Evolutionary conservation across 495 filamentous ascomycete genomes (phyloP), one percentile per base, ranked within the genome.

Genomic region (Hypoxylon intermedium): DNA sequence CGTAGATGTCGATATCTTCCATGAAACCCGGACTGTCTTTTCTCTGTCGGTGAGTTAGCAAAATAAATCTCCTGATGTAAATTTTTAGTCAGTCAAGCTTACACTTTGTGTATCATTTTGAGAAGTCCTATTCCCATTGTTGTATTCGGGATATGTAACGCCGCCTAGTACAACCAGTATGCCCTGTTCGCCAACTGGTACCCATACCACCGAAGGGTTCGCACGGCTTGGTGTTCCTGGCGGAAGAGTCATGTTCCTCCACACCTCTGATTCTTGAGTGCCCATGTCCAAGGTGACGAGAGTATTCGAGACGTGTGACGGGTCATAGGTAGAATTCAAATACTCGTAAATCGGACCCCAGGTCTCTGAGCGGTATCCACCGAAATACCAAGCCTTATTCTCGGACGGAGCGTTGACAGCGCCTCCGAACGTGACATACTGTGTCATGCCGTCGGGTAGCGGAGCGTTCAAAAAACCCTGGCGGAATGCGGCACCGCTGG

Each of bases 331-430:
- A 53, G 79, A 79, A 5, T 44, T 24, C 3, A 18, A 18, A 4
- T 43, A 28, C 12, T 65, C 56, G 42, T 74, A 79, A 55, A 88
- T 79, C 1, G 75, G 61, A 0, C 82, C 80, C 66, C 72, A 77
- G 53, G 71, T 70, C 5, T 66, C 40, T 0, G 79, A 76, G 19
- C 75, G 81, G 75, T 84, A 76, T 0, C 89, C 89, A 3, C 84
- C 81, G 62, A 92, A 89, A 63, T 90, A 89, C 75, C 86, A 92
- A 0, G 83, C 87, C 48, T 83, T 78, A 56, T 91, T 87, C 70
- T 92, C 88, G 6, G 87, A 89, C 0, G 88, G 87, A 4, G 83
- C 84, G 9, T 79, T 87, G 6, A 80, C 85, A 0, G 77, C 80
- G 1, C 80, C 88, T 9, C 88, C 89, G 56, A 81, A 83, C 4